A percentile compares a stretch with the other conserved stretches of the same genome.
These are phyloP conservation scores for Kuraishia borneana DNA, from an alignment of 805 yeast genomes.

Conservation along the genomic window DNA sequence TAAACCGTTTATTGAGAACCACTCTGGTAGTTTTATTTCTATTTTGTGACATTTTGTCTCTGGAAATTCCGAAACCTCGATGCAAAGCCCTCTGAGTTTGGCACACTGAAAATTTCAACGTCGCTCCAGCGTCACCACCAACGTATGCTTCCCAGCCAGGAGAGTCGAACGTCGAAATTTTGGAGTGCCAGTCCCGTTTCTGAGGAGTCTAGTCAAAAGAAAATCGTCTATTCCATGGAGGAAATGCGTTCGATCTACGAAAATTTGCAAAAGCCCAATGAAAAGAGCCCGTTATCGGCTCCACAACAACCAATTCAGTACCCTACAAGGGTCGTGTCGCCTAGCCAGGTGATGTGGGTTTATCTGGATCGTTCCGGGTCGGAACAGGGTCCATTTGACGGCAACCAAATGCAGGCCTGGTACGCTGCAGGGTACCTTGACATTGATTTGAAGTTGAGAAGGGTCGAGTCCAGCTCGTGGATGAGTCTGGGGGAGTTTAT, in stretches of 20 bases:
- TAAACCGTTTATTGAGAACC: too few species aligned
- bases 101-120: too few species aligned
- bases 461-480: constrained; percentile 42
- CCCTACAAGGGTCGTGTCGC: constrained; percentile 6
- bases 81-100: too few species aligned
- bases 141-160: too few species aligned
- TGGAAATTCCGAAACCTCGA: too few species aligned
- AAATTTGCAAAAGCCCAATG: constrained; percentile 20
- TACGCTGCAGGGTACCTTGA: constrained; percentile 46
- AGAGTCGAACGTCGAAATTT: too few species aligned
- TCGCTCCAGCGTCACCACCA: too few species aligned
- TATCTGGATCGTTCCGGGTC: constrained; percentile 61
- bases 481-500: constrained; percentile 44
- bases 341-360: constrained; percentile 44
- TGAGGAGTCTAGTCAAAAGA: constrained; percentile 1
- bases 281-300: constrained; percentile 1
- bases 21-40: too few species aligned
- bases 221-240: constrained; percentile 29
- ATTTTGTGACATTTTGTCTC: too few species aligned
- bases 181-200: too few species aligned
- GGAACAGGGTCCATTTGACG: constrained; percentile 77
- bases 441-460: constrained; percentile 41
- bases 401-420: constrained; percentile 73
- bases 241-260: constrained; percentile 46
- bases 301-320: neutral